Evolutionary conservation across 2,329 filamentous ascomycete genomes (phyloP).

Genomic region (Pyricularia pennisetigena): DNA sequence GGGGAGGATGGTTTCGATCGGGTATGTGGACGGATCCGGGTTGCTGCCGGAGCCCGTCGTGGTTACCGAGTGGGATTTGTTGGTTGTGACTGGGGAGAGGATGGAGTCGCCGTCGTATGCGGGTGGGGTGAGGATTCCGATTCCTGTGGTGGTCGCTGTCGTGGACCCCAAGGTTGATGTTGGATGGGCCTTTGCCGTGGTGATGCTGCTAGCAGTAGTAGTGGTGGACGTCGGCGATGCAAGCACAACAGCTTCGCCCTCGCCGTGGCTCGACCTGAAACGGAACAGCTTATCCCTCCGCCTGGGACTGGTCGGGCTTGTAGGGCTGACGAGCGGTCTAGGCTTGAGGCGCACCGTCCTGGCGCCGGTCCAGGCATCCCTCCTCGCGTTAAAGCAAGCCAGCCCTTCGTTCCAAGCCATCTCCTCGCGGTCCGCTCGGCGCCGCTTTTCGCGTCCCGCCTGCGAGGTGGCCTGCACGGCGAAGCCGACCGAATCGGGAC

Average conservation of each 20-base stretch:
- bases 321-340: conserved; percentile 26
- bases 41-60: conserved; percentile 17
- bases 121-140: conserved; percentile 25
- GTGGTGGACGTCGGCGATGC: conserved; percentile 18
- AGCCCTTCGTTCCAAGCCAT: conserved; percentile 73
- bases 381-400: conserved; percentile 64
- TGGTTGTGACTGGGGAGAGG: conserved; percentile 6
- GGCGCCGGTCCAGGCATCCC: conserved; percentile 81
- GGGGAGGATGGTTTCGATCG: conserved; percentile 58
- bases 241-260: neutral
- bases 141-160: conserved; percentile 17
- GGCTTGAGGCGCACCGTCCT: conserved; percentile 44
- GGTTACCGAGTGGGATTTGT: conserved; percentile 9
- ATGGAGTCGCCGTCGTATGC: conserved; percentile 25
- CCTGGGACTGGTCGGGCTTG: conserved; percentile 32
- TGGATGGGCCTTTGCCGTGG: neutral
- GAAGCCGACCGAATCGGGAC: conserved; percentile 33
- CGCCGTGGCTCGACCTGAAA: conserved; percentile 20
- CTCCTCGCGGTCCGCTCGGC: conserved; percentile 51
- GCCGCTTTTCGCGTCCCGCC: conserved; percentile 43
- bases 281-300: conserved; percentile 40
- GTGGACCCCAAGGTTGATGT: too few relatives aligned
- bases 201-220: neutral
- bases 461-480: conserved; percentile 29
- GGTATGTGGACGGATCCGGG: conserved; percentile 23